These are phyloP conservation scores for Blastomyces silverae DNA, from an alignment of 2,329 filamentous ascomycete genomes.

Conservation along the genomic window DNA sequence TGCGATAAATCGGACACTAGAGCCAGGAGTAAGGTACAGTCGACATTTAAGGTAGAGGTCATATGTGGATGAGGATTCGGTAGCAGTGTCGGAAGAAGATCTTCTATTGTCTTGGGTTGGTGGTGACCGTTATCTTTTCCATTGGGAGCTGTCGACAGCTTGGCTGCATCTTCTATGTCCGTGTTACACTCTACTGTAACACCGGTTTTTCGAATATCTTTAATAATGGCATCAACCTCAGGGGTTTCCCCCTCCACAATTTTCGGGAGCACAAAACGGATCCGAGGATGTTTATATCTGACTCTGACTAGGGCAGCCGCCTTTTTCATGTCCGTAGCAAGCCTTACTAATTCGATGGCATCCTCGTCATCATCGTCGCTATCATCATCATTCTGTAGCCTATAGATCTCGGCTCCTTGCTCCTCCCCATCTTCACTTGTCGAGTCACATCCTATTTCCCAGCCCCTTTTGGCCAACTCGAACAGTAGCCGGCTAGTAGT, in stretches of 20 bases:
- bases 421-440: slow-evolving; percentile 41
- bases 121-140: slow-evolving; percentile 4
- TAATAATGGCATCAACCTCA: slow-evolving; percentile 53
- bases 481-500: slow-evolving; percentile 58
- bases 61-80: slow-evolving; percentile 38
- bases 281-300: slow-evolving; percentile 52
- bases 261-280: slow-evolving; percentile 57
- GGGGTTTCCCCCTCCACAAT: slow-evolving; percentile 46
- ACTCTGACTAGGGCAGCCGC: slow-evolving; percentile 53
- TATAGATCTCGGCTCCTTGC: slow-evolving; percentile 25
- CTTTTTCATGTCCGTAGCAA: slow-evolving; percentile 52
- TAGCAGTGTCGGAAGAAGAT: slow-evolving; percentile 32
- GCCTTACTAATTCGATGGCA: slow-evolving; percentile 54
- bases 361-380: slow-evolving; percentile 46
- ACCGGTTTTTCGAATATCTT: slow-evolving; percentile 50
- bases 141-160: slow-evolving; percentile 12
- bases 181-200: slow-evolving; percentile 36
- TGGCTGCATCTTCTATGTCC: slow-evolving; percentile 1
- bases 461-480: slow-evolving; percentile 62
- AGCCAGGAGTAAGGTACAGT: slow-evolving; percentile 62
- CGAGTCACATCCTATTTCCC: slow-evolving; percentile 47
- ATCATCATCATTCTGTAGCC: slow-evolving; percentile 34
- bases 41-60: slow-evolving; percentile 43
- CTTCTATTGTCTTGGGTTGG: slow-evolving; percentile 11
- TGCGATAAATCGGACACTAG: slow-evolving; percentile 69